Evolutionary conservation across 2,329 filamentous ascomycete genomes (phyloP).

Genomic region (Coniosporium tulheliwenetii): DNA sequence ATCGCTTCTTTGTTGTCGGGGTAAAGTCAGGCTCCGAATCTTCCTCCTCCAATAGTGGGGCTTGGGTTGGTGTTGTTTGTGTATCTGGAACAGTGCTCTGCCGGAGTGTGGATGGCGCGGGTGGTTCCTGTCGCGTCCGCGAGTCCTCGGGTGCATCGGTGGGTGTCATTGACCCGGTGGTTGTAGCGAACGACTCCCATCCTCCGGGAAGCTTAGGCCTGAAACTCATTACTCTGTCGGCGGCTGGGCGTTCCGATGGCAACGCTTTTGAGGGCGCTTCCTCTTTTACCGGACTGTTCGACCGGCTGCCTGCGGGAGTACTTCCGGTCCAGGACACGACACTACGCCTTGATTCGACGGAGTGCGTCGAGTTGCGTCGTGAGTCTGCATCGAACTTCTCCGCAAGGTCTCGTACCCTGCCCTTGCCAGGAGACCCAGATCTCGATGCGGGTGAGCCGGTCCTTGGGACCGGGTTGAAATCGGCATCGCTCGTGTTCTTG

Average conservation of each 20-base stretch:
- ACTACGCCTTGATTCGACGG: conserved; percentile 23
- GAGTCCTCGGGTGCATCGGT: neutral
- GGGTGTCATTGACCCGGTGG: conserved; percentile 14
- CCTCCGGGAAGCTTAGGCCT: conserved; percentile 35
- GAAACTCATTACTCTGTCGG: conserved; percentile 25
- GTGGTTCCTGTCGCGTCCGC: neutral
- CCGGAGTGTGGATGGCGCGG: neutral
- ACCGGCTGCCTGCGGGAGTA: conserved; percentile 4
- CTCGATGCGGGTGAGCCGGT: conserved; percentile 15
- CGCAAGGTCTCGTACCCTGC: conserved; percentile 34
- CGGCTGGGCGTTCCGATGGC: conserved; percentile 11
- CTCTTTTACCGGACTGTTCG: too few species aligned
- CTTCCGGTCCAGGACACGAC: conserved; percentile 22
- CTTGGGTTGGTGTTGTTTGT: neutral
- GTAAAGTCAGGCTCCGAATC: conserved; percentile 12
- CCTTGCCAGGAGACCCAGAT: conserved; percentile 30
- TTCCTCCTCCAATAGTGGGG: conserved; percentile 3
- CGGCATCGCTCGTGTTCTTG: neutral
- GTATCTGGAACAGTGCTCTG: neutral
- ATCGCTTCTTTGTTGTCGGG: conserved; percentile 17
- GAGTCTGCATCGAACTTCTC: conserved; percentile 30
- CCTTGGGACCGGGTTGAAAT: conserved; percentile 11
- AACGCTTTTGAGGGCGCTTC: conserved; percentile 1
- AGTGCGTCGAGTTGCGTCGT: conserved; percentile 29
- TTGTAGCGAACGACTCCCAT: conserved; percentile 35